Percentiles rank a stretch among this genome's conserved stretches.
Conservation (phyloP, 1,284 basidiomycete genomes). For the Takashimella koratensis region DNA sequence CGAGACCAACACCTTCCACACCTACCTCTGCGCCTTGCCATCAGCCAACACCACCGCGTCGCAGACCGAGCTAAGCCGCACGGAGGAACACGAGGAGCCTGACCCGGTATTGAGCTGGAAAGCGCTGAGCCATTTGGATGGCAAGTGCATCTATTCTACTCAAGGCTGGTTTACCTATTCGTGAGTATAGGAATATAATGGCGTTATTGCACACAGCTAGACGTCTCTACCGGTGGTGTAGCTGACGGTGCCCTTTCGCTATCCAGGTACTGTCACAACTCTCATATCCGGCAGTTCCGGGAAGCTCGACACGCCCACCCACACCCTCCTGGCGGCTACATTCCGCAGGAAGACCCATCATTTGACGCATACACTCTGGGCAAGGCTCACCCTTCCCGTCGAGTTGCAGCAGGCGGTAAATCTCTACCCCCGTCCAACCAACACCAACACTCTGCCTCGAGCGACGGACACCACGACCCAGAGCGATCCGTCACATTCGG, state of each 20-base stretch:
- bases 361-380: conserved; percentile 47
- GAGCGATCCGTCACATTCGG: conserved; percentile 29
- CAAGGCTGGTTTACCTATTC: conserved; percentile 89
- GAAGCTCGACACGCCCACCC: conserved; percentile 60
- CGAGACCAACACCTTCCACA: conserved; percentile 9
- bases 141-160: conserved; percentile 49
- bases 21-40: conserved; percentile 46
- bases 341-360: conserved; percentile 71
- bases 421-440: background rate
- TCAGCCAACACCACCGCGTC: conserved; percentile 25
- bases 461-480: conserved; percentile 9
- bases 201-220: too few species aligned
- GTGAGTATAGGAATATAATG: too few species aligned
- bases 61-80: conserved; percentile 15
- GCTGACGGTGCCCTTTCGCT: background rate
- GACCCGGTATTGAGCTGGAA: conserved; percentile 42
- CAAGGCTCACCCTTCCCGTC: conserved; percentile 18
- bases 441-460: background rate
- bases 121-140: conserved; percentile 50
- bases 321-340: conserved; percentile 63
- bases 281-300: conserved; percentile 83
- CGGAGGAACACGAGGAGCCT: conserved; percentile 31
- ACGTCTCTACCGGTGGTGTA: too few species aligned
- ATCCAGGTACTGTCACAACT: conserved; percentile 74
- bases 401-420: background rate